Evolutionary conservation across 176 grass and related monocot species (phyloP).

Genomic region (Panicum miliaceum): DNA sequence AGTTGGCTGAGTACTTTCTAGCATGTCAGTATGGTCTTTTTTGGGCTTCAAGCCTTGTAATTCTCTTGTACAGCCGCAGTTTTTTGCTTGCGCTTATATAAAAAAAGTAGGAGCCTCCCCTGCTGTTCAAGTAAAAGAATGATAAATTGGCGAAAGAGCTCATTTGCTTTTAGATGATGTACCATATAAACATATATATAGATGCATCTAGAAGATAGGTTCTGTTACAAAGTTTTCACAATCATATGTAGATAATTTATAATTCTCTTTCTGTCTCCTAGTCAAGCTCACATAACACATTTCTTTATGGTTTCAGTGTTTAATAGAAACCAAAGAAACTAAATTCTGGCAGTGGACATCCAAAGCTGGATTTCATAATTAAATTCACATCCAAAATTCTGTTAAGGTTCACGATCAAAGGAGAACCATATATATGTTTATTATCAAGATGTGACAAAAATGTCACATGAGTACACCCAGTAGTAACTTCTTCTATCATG

Average conservation of each 20-base stretch:
- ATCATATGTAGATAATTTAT: background rate
- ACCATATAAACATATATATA: background rate
- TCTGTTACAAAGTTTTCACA: background rate
- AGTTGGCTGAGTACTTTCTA: no score
- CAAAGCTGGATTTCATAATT: no score
- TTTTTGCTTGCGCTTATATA: no score
- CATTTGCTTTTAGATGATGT: background rate
- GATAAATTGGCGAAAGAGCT: background rate
- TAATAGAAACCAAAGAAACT: background rate
- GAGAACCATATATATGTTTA: background rate
- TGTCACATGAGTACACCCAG: slow-evolving; percentile 22
- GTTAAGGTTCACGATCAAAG: background rate
- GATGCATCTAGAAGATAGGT: background rate
- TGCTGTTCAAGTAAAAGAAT: background rate
- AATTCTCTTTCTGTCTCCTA: background rate
- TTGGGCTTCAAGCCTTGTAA: no score
- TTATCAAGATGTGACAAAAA: slow-evolving; percentile 42
- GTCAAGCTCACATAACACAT: background rate
- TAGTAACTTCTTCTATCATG: background rate
- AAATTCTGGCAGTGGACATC: background rate
- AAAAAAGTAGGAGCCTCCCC: no score
- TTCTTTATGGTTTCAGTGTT: background rate
- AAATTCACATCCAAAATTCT: background rate
- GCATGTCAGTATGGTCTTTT: no score
- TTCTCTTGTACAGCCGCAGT: no score